A percentile compares a stretch with the other conserved stretches of the same genome.
phyloP scores from a whole-genome alignment of 2,329 filamentous ascomycete genomes.

The Thermoascus crustaceus region DNA sequence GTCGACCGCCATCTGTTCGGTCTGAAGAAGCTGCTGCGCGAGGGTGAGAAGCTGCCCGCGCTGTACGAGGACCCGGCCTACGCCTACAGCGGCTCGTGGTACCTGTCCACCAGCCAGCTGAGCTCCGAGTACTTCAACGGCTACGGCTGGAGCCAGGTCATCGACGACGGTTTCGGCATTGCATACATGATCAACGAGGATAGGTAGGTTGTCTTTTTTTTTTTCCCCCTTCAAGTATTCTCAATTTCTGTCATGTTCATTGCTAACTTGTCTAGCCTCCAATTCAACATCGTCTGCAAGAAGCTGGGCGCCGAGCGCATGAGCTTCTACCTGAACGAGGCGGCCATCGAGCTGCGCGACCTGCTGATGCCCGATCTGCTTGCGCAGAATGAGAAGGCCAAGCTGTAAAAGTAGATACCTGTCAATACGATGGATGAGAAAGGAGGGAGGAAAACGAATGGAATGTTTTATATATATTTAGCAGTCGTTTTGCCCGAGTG shows the following conservation, averaged over 20 bases:
- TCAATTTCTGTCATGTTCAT: background rate
- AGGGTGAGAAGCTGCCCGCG: conserved; percentile 70
- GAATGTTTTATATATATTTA: too few relatives aligned
- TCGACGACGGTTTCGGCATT: conserved; percentile 92
- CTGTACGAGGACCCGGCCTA: conserved; percentile 85
- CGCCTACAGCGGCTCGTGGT: conserved; percentile 79
- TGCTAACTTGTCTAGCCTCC: conserved; percentile 53
- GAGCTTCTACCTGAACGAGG: conserved; percentile 94
- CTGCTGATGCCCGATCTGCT: conserved; percentile 67
- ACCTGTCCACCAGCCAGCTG: conserved; percentile 78
- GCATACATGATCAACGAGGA: conserved; percentile 99
- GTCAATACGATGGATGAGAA: too few relatives aligned
- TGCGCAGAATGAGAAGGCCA: conserved; percentile 67
- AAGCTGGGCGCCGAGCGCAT: conserved; percentile 81
- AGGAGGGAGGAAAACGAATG: too few relatives aligned
- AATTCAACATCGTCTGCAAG: conserved; percentile 98
- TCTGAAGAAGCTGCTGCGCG: conserved; percentile 77
- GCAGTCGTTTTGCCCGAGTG: too few relatives aligned
- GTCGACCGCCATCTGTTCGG: conserved; percentile 97
- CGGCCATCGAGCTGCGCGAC: conserved; percentile 80
- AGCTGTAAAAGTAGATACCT: conserved; percentile 61
- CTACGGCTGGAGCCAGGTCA: conserved; percentile 97
- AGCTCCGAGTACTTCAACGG: conserved; percentile 98
- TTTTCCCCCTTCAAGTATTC: background rate
- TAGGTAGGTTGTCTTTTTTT: conserved; percentile 46